These are phyloP conservation scores for Trichophyton equinum DNA, from an alignment of 2,329 filamentous ascomycete genomes.

Conservation along the genomic window DNA sequence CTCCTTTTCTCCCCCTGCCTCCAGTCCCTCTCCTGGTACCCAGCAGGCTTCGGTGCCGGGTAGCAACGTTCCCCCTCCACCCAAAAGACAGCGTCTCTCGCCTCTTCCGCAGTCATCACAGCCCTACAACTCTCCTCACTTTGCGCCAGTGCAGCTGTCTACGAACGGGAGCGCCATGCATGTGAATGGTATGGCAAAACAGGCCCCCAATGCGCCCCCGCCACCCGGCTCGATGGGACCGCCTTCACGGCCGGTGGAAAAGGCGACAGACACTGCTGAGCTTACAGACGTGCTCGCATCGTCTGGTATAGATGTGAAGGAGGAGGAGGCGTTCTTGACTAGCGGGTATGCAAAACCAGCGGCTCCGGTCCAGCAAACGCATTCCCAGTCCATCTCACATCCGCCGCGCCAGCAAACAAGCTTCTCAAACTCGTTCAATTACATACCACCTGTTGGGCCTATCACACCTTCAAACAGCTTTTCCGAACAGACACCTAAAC, in stretches of 20 bases:
- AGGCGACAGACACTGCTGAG: constrained; percentile 49
- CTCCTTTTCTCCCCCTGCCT: constrained; percentile 51
- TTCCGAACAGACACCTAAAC: constrained; percentile 35
- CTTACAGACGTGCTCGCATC: constrained; percentile 72
- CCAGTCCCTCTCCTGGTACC: constrained; percentile 46
- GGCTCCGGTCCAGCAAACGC: constrained; percentile 38
- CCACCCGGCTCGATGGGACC: constrained; percentile 46
- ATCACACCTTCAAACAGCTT: constrained; percentile 38
- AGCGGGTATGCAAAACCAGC: constrained; percentile 38
- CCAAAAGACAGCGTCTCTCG: constrained; percentile 60
- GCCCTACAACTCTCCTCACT: constrained; percentile 46
- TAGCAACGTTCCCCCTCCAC: constrained; percentile 43
- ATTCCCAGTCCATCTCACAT: constrained; percentile 6
- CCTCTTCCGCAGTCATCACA: constrained; percentile 56
- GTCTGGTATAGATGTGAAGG: constrained; percentile 74
- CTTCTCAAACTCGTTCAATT: constrained; percentile 31
- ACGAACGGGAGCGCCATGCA: constrained; percentile 19
- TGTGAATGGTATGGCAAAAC: constrained; percentile 43
- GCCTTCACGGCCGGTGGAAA: constrained; percentile 45
- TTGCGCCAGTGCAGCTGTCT: constrained; percentile 36
- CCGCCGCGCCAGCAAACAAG: constrained; percentile 25
- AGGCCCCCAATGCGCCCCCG: constrained; percentile 24
- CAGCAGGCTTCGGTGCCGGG: constrained; percentile 35
- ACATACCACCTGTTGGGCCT: constrained; percentile 28
- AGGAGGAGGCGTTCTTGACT: constrained; percentile 72